Conservation (phyloP, 2,329 filamentous ascomycete species). For the Trichothecium roseum region DNA sequence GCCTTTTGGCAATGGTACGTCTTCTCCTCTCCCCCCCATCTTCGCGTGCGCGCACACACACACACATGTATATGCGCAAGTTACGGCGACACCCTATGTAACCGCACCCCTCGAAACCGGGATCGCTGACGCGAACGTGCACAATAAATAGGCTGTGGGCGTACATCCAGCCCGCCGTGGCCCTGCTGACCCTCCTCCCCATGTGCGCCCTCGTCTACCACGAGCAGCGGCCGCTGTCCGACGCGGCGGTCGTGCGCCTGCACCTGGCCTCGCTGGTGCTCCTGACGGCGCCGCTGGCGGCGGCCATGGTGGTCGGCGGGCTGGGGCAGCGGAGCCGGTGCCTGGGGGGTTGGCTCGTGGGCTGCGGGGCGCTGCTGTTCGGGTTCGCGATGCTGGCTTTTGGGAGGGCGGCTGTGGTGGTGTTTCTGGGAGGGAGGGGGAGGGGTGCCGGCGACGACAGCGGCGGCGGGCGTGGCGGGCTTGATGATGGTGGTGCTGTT, state of each 20-base stretch:
- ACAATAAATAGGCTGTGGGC: conserved; percentile 18
- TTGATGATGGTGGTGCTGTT: too few relatives aligned
- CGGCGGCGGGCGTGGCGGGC: not conserved
- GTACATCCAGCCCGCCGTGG: conserved; percentile 10
- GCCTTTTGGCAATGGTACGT: conserved; percentile 15
- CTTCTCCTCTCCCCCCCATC: not conserved
- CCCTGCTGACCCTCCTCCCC: conserved; percentile 11
- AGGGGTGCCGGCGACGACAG: not conserved
- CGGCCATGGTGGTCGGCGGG: conserved; percentile 12
- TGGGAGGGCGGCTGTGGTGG: conserved; percentile 15
- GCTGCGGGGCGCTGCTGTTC: conserved; percentile 16
- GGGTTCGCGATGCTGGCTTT: conserved; percentile 17
- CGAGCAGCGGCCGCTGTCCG: conserved; percentile 15
- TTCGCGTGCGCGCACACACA: too few relatives aligned
- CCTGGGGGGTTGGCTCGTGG: conserved; percentile 15
- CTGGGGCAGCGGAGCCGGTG: conserved; percentile 11
- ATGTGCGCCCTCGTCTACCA: conserved; percentile 12
- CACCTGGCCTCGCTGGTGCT: conserved; percentile 15
- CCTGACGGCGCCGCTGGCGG: conserved; percentile 10
- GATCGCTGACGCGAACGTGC: too few relatives aligned
- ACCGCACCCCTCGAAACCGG: too few relatives aligned
- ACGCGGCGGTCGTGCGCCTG: conserved; percentile 14
- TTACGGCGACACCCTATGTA: too few relatives aligned
- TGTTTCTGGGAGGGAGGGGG: conserved; percentile 15
- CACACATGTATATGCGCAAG: too few relatives aligned